Percentiles rank a stretch among this genome's conserved stretches.
These are phyloP conservation scores for Trichoderma gamsii DNA, from an alignment of 495 filamentous ascomycete genomes.

Conservation along the genomic window DNA sequence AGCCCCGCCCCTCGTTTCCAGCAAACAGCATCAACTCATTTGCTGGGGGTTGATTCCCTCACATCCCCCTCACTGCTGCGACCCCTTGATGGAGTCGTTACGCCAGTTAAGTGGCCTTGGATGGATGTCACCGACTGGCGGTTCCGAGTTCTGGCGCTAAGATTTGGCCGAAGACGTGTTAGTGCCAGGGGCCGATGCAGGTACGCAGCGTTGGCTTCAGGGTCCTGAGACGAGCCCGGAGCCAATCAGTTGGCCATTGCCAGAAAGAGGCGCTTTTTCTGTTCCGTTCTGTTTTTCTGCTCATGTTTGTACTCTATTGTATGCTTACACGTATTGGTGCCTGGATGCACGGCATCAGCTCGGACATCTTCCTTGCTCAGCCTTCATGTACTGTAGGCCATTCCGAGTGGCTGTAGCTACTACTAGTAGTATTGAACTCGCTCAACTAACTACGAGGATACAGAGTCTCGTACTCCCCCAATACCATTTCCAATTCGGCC, in stretches of 20 bases:
- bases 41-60: not conserved
- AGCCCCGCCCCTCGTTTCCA: not conserved
- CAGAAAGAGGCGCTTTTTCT: not conserved
- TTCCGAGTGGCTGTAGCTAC: no score
- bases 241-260: conserved; percentile 1
- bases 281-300: not conserved
- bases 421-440: no score
- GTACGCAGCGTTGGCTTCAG: not conserved
- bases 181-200: conserved; percentile 11
- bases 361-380: no score
- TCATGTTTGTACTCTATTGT: not conserved
- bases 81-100: not conserved
- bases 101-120: not conserved
- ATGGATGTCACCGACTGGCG: conserved; percentile 7
- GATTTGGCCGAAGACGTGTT: not conserved
- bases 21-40: not conserved
- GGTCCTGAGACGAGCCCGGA: not conserved
- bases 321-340: no score
- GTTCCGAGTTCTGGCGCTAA: not conserved
- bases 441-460: no score
- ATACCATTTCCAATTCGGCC: no score
- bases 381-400: no score
- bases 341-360: no score
- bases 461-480: no score
- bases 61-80: not conserved